Conservation (phyloP, 2,329 filamentous ascomycete species). For the Eutypa lata region DNA sequence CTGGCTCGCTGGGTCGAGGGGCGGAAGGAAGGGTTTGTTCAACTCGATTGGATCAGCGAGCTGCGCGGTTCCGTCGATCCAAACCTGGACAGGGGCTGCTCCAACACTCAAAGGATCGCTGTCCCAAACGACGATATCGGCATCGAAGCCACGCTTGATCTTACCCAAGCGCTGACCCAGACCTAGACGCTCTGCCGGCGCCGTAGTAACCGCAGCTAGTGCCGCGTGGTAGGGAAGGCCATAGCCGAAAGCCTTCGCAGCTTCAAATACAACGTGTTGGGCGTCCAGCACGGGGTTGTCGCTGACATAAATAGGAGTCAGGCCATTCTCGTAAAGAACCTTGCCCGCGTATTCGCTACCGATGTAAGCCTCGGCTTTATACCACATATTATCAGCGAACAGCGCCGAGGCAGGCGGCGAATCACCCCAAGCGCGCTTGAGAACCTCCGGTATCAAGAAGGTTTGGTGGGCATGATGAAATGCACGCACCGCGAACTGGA, state of each 20-base stretch:
- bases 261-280: slow-evolving; percentile 66
- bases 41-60: slow-evolving; percentile 54
- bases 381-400: slow-evolving; percentile 71
- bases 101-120: slow-evolving; percentile 59
- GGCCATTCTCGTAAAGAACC: slow-evolving; percentile 59
- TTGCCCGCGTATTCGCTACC: slow-evolving; percentile 66
- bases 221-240: slow-evolving; percentile 60
- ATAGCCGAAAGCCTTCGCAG: slow-evolving; percentile 57
- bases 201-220: slow-evolving; percentile 55
- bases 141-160: slow-evolving; percentile 59
- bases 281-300: slow-evolving; percentile 70
- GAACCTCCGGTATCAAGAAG: slow-evolving; percentile 62
- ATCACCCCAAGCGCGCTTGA: slow-evolving; percentile 54
- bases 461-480: slow-evolving; percentile 71
- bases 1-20: slow-evolving; percentile 37
- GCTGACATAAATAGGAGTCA: slow-evolving; percentile 66
- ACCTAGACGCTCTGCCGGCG: slow-evolving; percentile 56
- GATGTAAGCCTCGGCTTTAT: slow-evolving; percentile 65
- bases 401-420: slow-evolving; percentile 56
- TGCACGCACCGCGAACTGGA: slow-evolving; percentile 62
- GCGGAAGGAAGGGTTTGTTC: slow-evolving; percentile 41
- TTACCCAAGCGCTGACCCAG: slow-evolving; percentile 58
- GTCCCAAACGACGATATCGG: slow-evolving; percentile 61
- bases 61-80: slow-evolving; percentile 61
- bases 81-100: slow-evolving; percentile 58